phyloP scores from a whole-genome alignment of 768 basidiomycete species.

The Lepiota venenata region DNA sequence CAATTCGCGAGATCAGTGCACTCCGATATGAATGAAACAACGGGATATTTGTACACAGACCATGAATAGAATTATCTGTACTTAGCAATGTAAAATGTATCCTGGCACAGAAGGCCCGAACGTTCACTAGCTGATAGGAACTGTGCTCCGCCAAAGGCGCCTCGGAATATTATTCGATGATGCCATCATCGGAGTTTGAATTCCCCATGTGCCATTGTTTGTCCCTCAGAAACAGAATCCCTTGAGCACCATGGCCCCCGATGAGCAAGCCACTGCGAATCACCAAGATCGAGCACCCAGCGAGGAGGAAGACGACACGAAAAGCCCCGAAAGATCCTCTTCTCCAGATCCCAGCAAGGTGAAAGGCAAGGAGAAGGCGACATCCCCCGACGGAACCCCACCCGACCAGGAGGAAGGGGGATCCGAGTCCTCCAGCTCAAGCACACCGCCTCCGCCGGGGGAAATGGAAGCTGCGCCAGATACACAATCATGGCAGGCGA shows the following conservation, averaged over 20 bases:
- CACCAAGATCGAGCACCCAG: background rate
- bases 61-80: background rate
- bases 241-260: background rate
- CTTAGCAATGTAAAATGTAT: no score
- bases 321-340: background rate
- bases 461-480: background rate
- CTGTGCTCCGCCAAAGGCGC: no score
- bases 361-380: constrained; percentile 1
- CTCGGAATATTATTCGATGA: background rate
- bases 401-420: background rate
- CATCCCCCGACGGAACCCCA: background rate
- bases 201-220: background rate
- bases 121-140: no score
- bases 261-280: background rate
- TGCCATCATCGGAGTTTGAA: constrained; percentile 3
- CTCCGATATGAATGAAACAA: background rate
- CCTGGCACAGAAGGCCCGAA: no score
- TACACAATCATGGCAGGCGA: constrained; percentile 65
- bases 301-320: background rate
- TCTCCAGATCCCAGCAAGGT: background rate
- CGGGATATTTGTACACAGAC: background rate
- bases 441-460: background rate
- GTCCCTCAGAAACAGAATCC: background rate
- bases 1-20: constrained; percentile 1
- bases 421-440: background rate